phyloP scores from a whole-genome alignment of 2,329 filamentous ascomycete genomes.

The Raffaelea deltoideospora region DNA sequence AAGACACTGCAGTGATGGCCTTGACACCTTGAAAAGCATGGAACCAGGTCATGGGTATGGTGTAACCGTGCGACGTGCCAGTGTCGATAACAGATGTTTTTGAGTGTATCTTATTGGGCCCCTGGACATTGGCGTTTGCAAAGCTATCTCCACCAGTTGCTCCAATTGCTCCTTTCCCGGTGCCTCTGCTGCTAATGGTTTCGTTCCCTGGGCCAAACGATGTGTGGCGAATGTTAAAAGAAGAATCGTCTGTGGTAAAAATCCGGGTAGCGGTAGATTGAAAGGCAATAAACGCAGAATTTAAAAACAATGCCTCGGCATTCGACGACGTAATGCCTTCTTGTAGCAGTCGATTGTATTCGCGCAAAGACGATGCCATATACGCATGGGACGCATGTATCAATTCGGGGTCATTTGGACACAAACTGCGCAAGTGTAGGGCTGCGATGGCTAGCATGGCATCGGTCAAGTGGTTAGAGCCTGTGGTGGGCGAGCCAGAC shows the following conservation, averaged over 20 bases:
- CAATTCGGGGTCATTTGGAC: constrained; percentile 43
- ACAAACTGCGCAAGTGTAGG: constrained; percentile 41
- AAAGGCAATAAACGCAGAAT: constrained; percentile 49
- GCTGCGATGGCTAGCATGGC: constrained; percentile 50
- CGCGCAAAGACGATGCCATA: constrained; percentile 46
- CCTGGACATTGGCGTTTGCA: too few relatives aligned
- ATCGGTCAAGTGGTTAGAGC: constrained; percentile 42
- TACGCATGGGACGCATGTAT: constrained; percentile 48
- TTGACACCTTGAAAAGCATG: constrained; percentile 54
- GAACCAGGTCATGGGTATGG: constrained; percentile 48
- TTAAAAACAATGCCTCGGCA: constrained; percentile 48
- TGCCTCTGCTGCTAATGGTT: not conserved
- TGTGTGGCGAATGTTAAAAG: not conserved
- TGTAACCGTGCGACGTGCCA: constrained; percentile 27
- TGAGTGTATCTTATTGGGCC: not conserved
- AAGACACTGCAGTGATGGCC: constrained; percentile 46
- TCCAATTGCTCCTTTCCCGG: too few relatives aligned
- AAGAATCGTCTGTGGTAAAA: constrained; percentile 39
- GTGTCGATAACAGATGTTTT: constrained; percentile 3
- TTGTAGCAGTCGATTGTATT: constrained; percentile 41
- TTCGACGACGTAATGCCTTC: constrained; percentile 42
- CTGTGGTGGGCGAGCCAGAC: constrained; percentile 2
- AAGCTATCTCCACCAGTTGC: too few relatives aligned
- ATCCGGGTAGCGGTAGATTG: constrained; percentile 48
- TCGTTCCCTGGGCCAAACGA: too few relatives aligned